Base-by-base conservation (phyloP, 768 basidiomycete genomes). In the Boletellus emodensis region DNA sequence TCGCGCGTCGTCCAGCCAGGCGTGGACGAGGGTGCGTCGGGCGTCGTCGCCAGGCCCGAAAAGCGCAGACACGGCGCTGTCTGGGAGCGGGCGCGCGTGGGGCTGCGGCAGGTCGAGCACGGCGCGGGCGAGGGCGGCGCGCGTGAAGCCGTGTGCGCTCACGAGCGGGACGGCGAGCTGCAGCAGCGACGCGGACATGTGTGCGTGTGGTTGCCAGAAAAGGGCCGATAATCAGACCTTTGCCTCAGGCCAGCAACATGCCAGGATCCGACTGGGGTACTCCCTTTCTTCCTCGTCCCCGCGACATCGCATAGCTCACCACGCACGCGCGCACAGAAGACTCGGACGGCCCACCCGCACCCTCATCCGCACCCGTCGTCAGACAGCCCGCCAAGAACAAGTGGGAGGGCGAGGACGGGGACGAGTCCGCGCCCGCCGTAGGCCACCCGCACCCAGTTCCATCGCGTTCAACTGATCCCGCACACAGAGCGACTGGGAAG, bases 391-490 rank as follows among this genome's bases (percentile, higher is more conserved):
- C 62, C 47, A 84, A 79, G 67, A 77, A 72, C 52, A 90, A 87
- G 70, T 96, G 89, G 85, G 87, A 85, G 54, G 94, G 89, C 41
- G 94, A 97, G 68, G 94, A 96, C 62, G 89, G 89, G 61, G 92
- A 94, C 0, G 84, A 84, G 12, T 81, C 84, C n/a, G 71, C 56
- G 2, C 88, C 87, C 37, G 88, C 83, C 46, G 92, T 94, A 63
- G 60, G 88, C 37, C 22, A 7, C 30, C 17, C 24, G 5, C 13
- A n/a, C 22, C 7, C 18, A 13, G 4, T 14, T 10, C 28, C 4
- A 49, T 39, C 36, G 8, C 14, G 33, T 22, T 13, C 24, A 38
- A n/a, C 51, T 61, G 10, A 61, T 48, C n/a, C 22, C 36, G 3
- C 13, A 5, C 12, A 30, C 60, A 95, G 92, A 93, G 90, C 69